Evolutionary conservation across 495 filamentous ascomycete species (phyloP), one percentile per base, ranked within the genome.

Genomic region (Penicillium turbatum): DNA sequence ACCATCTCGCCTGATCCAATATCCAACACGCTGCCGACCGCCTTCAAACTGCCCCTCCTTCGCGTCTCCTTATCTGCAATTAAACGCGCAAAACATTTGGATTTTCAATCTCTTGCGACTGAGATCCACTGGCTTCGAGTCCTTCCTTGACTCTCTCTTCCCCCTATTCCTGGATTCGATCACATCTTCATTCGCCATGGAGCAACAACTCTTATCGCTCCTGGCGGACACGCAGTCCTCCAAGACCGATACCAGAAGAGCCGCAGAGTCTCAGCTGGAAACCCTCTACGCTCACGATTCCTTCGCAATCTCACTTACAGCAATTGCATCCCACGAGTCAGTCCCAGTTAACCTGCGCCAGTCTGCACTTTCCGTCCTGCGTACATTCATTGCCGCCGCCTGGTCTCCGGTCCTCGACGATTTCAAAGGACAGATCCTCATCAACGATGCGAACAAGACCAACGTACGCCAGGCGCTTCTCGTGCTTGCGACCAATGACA

Each of bases 131-230:
- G 46, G 57, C 54, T 41, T 39, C 11, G 49, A 54, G 58, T 55
- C 57, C 26, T 27, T 31, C 9, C 3, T 39, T 6, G 38, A 38
- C 2, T 48, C 40, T 43, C 39, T 46, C 19, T 37, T 37, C 27
- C 13, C 40, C 21, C 35, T 29, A 13, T 39, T 48, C 12, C 11
- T 42, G 38, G 11, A 37, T 16, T 13, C 24, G 19, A 52, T 50
- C 46, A 53, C 16, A 21, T 35, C 13, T 42, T 39, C 35, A 21
- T 29, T 48, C 34, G 72, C 53, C 55, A 92, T 92, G 88, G 90
- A 95, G 79, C 86, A 92, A 74, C 82, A 90, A 70, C 81, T 96
- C 58, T 81, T 90, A 57, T 80, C 81, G 60, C 78, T 95, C 60
- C 85, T 96, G 42, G 79, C 85, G 51, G 85, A 86, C 68, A 93